Base-by-base conservation (phyloP, 2,329 filamentous ascomycete species). In the Pseudogymnoascus sp. region DNA sequence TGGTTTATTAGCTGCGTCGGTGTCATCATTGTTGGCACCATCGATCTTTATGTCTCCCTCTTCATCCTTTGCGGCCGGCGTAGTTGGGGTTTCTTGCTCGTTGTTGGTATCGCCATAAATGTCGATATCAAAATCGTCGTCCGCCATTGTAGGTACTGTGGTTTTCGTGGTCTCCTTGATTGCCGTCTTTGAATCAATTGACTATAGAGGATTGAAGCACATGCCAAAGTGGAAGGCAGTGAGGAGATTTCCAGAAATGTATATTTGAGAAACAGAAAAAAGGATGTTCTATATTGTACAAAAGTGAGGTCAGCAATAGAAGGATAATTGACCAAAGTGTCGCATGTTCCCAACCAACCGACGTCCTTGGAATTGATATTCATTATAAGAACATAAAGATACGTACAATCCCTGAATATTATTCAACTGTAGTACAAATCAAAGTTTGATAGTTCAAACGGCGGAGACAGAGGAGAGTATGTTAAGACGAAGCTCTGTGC, bases 51-150 rank as follows among this genome's bases (percentile, higher is more conserved):
- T 67, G 63, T 74, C 73, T 63, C 70, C 70, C 45, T 74, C 72
- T 40, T 68, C 69, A 61, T 75, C 75, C 49, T 73, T 74, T 41
- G 35, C 58, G 14, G 33, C 9, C 18, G 58, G 58, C 63, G 73
- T 73, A 62, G 72, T 68, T 28, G 69, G 67, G 16, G 67, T 71
- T 65, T 78, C 74, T 64, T 79, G 75, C 23, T 83, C 79, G 63
- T 77, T 75, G 64, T 76, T 77, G 63, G 79, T 78, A 69, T 88
- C 86, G 69, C 85, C 86, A 71, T 89, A 89, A 70, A 89, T 86
- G 68, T 89, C 87, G 76, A 89, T 88, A 69, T 89, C 87, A 74
- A 87, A 88, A 69, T 88, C 85, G 70, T 88, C 85, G 70, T 89
- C 86, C 68, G 86, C 84, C 86, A 88, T 89, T 33, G 45, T 55